Evolutionary conservation across 345 rosid genomes (phyloP).

Genomic region (Trapa bicornis): DNA sequence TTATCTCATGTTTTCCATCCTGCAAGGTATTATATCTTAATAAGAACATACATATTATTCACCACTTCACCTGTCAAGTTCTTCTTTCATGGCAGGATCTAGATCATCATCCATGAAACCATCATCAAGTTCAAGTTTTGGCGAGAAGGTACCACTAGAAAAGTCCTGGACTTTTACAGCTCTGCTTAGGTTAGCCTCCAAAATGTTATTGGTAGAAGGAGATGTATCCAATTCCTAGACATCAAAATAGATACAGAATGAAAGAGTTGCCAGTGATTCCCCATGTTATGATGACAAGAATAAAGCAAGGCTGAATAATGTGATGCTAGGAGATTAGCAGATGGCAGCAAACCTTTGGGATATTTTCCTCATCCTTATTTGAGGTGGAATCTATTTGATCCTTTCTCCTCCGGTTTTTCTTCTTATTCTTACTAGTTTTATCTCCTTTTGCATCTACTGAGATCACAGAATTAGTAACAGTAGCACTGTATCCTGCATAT

Average conservation of each 20-base stretch:
- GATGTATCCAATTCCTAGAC: conserved; percentile 35
- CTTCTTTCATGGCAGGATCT: conserved; percentile 74
- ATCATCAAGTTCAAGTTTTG: conserved; percentile 45
- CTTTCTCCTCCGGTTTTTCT: conserved; percentile 58
- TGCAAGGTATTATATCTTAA: not conserved
- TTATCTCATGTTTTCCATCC: not conserved
- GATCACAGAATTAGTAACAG: not conserved
- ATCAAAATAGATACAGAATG: not conserved
- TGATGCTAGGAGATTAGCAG: not conserved
- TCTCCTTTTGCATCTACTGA: conserved; percentile 57
- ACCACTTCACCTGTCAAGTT: conserved; percentile 53
- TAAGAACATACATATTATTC: not conserved
- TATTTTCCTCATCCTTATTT: conserved; percentile 20
- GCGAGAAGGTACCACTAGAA: conserved; percentile 26
- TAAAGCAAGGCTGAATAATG: not conserved
- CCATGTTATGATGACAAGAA: not conserved
- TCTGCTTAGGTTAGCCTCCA: conserved; percentile 25
- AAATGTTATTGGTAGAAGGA: conserved; percentile 12
- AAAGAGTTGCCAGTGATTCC: no score
- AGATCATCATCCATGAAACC: conserved; percentile 62
- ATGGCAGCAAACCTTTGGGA: conserved; percentile 32
- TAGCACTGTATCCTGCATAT: not conserved
- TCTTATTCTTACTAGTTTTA: conserved; percentile 46
- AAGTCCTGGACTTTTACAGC: conserved; percentile 26
- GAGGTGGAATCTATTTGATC: conserved; percentile 39